phyloP scores from a whole-genome alignment of 495 filamentous ascomycete species.

The Cladorrhinum samala region DNA sequence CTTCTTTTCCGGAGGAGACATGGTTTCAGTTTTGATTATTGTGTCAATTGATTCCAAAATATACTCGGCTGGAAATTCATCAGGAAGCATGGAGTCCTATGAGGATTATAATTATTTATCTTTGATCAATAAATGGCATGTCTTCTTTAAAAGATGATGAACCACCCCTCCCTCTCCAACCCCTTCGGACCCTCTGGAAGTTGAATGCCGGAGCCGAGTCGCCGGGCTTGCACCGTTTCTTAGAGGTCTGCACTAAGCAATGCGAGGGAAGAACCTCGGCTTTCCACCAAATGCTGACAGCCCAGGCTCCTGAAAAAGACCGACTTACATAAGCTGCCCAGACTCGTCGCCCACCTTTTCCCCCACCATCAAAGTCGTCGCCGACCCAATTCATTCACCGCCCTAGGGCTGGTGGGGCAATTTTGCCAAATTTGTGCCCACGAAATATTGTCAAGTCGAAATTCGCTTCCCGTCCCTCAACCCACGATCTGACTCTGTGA shows the following conservation, averaged over 20 bases:
- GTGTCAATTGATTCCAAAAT: constrained; percentile 26
- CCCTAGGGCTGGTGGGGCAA: constrained; percentile 31
- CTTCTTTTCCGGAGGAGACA: constrained; percentile 24
- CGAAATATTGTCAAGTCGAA: constrained; percentile 26
- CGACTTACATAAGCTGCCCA: constrained; percentile 1
- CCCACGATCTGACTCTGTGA: constrained; percentile 29
- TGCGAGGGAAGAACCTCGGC: constrained; percentile 17
- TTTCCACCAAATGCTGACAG: neutral
- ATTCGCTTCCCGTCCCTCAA: constrained; percentile 23
- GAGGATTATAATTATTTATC: too few relatives aligned
- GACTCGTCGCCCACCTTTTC: constrained; percentile 19
- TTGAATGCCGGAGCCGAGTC: constrained; percentile 3
- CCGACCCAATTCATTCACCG: constrained; percentile 21
- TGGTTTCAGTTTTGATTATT: too few relatives aligned
- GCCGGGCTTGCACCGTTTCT: neutral
- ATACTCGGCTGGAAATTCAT: constrained; percentile 19
- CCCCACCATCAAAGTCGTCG: too few relatives aligned
- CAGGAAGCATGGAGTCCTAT: too few relatives aligned
- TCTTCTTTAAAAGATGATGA: neutral
- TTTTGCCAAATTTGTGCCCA: constrained; percentile 30
- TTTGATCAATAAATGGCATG: too few relatives aligned
- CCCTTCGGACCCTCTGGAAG: neutral
- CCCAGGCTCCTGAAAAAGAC: neutral
- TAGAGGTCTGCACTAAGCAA: neutral
- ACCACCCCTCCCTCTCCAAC: neutral